Percentiles rank a stretch among this genome's conserved stretches.
These are phyloP conservation scores for Vachellia collinsii DNA, from an alignment of 306 rosid genomes.

Conservation along the genomic window DNA sequence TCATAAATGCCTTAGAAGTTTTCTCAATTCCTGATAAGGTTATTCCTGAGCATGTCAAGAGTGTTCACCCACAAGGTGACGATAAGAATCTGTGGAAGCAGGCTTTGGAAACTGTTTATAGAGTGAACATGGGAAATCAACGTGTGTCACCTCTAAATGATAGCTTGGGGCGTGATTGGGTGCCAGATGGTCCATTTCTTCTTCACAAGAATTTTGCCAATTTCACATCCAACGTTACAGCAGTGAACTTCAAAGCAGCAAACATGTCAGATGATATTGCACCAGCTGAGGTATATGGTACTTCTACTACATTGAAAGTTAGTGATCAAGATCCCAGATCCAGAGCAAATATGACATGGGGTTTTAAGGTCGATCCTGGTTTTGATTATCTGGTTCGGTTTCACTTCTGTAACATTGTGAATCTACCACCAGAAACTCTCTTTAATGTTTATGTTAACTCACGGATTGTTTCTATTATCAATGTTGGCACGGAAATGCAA, in stretches of 20 bases:
- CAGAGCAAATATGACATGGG: slow-evolving; percentile 58
- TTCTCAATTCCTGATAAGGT: slow-evolving; percentile 56
- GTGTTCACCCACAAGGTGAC: slow-evolving; percentile 37
- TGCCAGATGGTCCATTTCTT: slow-evolving; percentile 50
- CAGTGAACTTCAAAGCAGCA: slow-evolving; percentile 41
- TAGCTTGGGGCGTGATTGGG: slow-evolving; percentile 62
- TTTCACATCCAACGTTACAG: slow-evolving; percentile 43
- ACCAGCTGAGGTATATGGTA: slow-evolving; percentile 59
- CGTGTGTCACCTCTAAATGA: slow-evolving; percentile 50
- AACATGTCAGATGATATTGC: slow-evolving; percentile 40
- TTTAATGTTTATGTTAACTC: slow-evolving; percentile 60
- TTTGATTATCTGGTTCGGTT: slow-evolving; percentile 69
- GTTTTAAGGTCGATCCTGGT: slow-evolving; percentile 56
- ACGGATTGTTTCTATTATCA: slow-evolving; percentile 44
- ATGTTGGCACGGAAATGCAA: slow-evolving; percentile 40
- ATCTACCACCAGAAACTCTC: neutral
- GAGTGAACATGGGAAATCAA: slow-evolving; percentile 73
- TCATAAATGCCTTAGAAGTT: slow-evolving; percentile 70
- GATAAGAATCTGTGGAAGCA: slow-evolving; percentile 32
- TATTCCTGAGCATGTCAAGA: slow-evolving; percentile 44
- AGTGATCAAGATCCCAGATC: slow-evolving; percentile 9
- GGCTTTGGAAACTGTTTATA: slow-evolving; percentile 61
- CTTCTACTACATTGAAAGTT: slow-evolving; percentile 44
- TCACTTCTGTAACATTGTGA: slow-evolving; percentile 65
- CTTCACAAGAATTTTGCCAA: slow-evolving; percentile 19